Evolutionary conservation across 2,329 filamentous ascomycete genomes (phyloP).

Genomic region (Dactylonectria macrodidyma): DNA sequence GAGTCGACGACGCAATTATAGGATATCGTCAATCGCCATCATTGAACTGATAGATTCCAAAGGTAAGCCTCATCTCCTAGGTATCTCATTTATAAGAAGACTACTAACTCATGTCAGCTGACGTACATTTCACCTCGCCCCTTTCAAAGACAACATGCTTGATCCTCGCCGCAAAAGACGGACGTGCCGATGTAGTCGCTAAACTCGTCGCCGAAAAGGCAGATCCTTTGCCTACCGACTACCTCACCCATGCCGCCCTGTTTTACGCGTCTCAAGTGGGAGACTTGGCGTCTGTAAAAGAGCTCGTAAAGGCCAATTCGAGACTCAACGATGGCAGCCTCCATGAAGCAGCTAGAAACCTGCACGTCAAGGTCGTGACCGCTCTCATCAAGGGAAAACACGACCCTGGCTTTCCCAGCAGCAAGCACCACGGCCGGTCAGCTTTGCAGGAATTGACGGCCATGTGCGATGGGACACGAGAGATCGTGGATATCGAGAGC

Average conservation of each 20-base stretch:
- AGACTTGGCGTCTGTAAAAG: conserved; percentile 10
- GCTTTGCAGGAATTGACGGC: conserved; percentile 26
- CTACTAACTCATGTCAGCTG: background rate
- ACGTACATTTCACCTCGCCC: background rate
- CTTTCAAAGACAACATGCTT: conserved; percentile 10
- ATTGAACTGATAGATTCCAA: background rate
- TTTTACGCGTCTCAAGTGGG: conserved; percentile 22
- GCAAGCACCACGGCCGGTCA: conserved; percentile 13
- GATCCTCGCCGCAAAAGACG: conserved; percentile 13
- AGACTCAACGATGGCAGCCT: conserved; percentile 27
- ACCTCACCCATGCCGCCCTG: conserved; percentile 6
- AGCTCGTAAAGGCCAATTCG: conserved; percentile 14
- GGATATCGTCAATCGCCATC: background rate
- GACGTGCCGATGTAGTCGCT: conserved; percentile 1
- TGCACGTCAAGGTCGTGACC: conserved; percentile 18
- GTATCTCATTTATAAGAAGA: no score
- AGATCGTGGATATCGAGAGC: conserved; percentile 9
- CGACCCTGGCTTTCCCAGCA: conserved; percentile 20
- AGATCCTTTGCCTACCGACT: background rate
- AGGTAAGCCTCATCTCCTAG: background rate
- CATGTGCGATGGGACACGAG: conserved; percentile 10
- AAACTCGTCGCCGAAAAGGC: conserved; percentile 8
- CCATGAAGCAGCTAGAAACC: conserved; percentile 31
- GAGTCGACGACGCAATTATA: background rate
- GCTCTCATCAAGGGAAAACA: conserved; percentile 24